These are phyloP conservation scores for Coemansia sp. DNA, from an alignment of 192 early-diverging fungal species.

Conservation along the genomic window DNA sequence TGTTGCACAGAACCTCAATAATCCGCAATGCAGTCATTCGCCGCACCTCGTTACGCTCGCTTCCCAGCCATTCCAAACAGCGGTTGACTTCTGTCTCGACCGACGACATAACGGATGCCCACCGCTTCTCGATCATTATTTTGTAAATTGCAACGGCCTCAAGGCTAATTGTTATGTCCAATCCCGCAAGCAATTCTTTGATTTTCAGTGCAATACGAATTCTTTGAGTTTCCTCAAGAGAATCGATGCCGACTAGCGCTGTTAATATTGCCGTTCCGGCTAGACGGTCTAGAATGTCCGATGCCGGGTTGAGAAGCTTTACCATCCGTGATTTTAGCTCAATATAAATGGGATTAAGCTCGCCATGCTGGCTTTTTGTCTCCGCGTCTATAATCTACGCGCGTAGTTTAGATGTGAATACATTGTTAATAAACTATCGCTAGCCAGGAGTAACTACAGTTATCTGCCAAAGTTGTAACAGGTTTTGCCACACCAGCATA, in stretches of 20 bases:
- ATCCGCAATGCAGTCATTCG: conserved; percentile 34
- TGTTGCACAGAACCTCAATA: conserved; percentile 27
- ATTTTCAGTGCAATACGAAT: conserved; percentile 30
- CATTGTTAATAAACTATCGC: too few species aligned
- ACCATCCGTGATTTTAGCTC: conserved; percentile 20
- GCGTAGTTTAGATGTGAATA: too few species aligned
- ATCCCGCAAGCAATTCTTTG: conserved; percentile 14
- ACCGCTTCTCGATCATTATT: conserved; percentile 26
- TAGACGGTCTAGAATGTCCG: conserved; percentile 20
- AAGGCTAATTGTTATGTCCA: conserved; percentile 19
- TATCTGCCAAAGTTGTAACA: too few species aligned
- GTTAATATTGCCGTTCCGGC: conserved; percentile 31
- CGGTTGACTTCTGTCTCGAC: conserved; percentile 31
- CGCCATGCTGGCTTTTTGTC: conserved; percentile 14
- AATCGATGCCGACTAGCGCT: conserved; percentile 30
- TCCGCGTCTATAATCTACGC: conserved; percentile 27
- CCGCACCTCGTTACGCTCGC: conserved; percentile 34
- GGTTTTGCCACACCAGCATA: too few species aligned
- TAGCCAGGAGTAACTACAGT: too few species aligned
- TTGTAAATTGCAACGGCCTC: conserved; percentile 26
- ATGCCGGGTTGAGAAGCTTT: conserved; percentile 3
- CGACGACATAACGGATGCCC: conserved; percentile 18
- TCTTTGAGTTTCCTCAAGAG: conserved; percentile 34
- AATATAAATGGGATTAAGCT: conserved; percentile 18
- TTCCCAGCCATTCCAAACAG: conserved; percentile 41